Percentiles rank a stretch among this genome's conserved stretches.
Conservation (phyloP, 2,329 filamentous ascomycete genomes). For the Calonectria honghensis region DNA sequence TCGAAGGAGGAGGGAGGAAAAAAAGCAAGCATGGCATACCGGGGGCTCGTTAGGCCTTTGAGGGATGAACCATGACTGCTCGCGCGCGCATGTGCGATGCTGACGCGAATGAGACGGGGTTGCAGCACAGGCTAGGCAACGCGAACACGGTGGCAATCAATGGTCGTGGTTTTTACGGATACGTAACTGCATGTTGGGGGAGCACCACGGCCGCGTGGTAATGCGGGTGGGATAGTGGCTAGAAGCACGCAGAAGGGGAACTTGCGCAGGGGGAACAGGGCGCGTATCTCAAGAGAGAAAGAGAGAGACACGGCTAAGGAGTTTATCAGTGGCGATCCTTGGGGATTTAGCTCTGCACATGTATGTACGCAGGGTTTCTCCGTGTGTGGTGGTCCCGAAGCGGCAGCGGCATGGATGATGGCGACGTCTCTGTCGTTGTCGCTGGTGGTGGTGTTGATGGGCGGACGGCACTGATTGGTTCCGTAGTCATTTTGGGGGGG, state of each 20-base stretch:
- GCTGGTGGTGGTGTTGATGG: conserved; percentile 21
- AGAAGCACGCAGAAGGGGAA: conserved; percentile 18
- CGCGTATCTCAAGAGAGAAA: not conserved
- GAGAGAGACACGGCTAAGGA: conserved; percentile 9
- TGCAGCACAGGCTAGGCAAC: conserved; percentile 23
- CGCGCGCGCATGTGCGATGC: conserved; percentile 6
- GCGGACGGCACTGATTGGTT: not conserved
- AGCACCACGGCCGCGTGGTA: conserved; percentile 17
- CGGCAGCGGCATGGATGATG: conserved; percentile 22
- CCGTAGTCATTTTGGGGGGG: not conserved
- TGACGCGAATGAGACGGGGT: conserved; percentile 22
- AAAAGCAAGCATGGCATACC: conserved; percentile 17
- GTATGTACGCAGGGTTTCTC: conserved; percentile 6
- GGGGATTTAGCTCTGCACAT: not conserved
- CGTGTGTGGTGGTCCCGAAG: conserved; percentile 13
- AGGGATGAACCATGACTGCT: conserved; percentile 30
- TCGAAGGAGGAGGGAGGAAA: not conserved
- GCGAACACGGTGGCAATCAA: conserved; percentile 16
- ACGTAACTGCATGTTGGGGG: conserved; percentile 15
- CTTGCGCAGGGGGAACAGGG: conserved; percentile 36
- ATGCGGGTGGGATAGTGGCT: conserved; percentile 16
- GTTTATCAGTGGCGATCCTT: conserved; percentile 5
- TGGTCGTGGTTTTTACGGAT: conserved; percentile 12
- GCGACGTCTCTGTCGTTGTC: not conserved
- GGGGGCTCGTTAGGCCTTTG: conserved; percentile 11